Base-by-base conservation (phyloP, 2,329 filamentous ascomycete species). In the Cercospora berteroae region DNA sequence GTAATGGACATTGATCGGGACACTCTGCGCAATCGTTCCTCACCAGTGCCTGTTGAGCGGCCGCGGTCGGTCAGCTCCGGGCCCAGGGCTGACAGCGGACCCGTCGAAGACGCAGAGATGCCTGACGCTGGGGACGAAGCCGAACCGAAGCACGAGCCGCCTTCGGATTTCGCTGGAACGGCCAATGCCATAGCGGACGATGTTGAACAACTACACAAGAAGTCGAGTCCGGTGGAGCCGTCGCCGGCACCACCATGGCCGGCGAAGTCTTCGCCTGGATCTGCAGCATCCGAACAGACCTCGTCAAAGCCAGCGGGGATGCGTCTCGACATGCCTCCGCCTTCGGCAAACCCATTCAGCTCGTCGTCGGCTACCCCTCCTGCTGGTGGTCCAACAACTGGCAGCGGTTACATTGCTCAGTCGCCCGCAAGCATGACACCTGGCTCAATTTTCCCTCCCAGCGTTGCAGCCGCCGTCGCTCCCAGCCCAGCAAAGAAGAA, bases 401-500 rank as follows among this genome's bases (percentile, higher is more conserved):
- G 64, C 23, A 65, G 66, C 20, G 65, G 66, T 5, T 44, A 69
- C 18, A 59, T 74, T 44, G 71, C 69, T 25, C 72, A 75, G 59
- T 74, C 74, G 2, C 75, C 75, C 23, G 71, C 74, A 10, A 65
- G 69, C 31, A 52, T 72, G 18, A 71, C 69, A 25, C 64, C 74
- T 12, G 66, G 65, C 25, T 64, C 75, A 6, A 60, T 77, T 1
- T 76, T 79, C 67, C 76, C 77, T 9, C 77, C 78, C 3, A 78
- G 79, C 9, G 79, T 83, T 27, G 77, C 77, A 16, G 78, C 77
- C 56, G 78, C 81, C 9, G 75, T 82, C n/a, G 77, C 76, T 20
- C 79, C 81, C 23, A 81, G 80, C 27, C 75, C 75, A 1, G 77
- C 78, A 25, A 79, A 80, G 67, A 84, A 84, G 77, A 84, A 84